Conservation (phyloP, 2,329 filamentous ascomycete species). For the Clarireedia monteithiana region DNA sequence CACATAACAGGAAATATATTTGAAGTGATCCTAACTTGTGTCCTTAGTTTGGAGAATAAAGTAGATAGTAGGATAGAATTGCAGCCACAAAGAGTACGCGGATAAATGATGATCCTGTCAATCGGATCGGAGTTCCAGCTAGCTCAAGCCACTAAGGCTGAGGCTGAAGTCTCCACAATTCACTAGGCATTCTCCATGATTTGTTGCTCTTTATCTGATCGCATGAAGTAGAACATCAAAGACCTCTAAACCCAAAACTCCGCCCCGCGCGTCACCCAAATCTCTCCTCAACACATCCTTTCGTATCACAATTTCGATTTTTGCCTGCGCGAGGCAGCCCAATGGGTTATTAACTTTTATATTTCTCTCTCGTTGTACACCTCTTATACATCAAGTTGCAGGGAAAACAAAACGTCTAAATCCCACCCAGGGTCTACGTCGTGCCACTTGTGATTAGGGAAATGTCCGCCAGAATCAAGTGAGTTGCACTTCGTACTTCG, state of each 20-base stretch:
- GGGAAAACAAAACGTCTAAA: not conserved
- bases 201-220: constrained; percentile 8
- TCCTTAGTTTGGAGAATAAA: too few relatives aligned
- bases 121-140: not conserved
- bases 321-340: too few relatives aligned
- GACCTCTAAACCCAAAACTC: not conserved
- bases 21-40: too few relatives aligned
- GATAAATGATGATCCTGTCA: not conserved
- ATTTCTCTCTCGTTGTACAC: not conserved
- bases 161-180: not conserved
- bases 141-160: constrained; percentile 3
- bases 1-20: too few relatives aligned
- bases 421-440: constrained; percentile 13
- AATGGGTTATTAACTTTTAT: too few relatives aligned
- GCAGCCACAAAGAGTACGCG: not conserved
- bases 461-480: constrained; percentile 28
- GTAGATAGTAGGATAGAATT: not conserved
- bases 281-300: not conserved
- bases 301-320: not conserved
- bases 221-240: not conserved
- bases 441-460: constrained; percentile 14
- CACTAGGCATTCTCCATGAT: not conserved
- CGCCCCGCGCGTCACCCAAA: not conserved
- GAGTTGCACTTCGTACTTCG: constrained; percentile 9
- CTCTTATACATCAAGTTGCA: not conserved